Percentiles rank a stretch among this genome's conserved stretches.
phyloP scores from a whole-genome alignment of 768 basidiomycete species.

The Boletus huronensis region DNA sequence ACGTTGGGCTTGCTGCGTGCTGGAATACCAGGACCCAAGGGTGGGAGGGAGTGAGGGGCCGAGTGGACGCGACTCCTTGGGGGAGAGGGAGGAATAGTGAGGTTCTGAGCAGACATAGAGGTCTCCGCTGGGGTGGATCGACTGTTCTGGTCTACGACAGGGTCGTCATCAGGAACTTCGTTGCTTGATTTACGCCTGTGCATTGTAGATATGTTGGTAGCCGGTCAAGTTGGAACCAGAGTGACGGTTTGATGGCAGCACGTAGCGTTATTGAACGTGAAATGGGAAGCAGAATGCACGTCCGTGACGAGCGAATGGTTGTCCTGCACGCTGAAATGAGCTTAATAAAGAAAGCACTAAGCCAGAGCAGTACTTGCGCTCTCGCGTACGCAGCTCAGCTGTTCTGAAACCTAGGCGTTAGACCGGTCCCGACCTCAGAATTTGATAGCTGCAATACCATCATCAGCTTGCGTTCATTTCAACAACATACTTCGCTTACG shows the following conservation, averaged over 20 bases:
- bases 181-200: conserved; percentile 47
- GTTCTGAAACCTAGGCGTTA: conserved; percentile 2
- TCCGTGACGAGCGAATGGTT: background rate
- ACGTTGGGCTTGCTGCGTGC: conserved; percentile 15
- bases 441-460: conserved; percentile 6
- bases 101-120: conserved; percentile 4
- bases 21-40: conserved; percentile 22
- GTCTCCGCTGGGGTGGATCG: background rate
- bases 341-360: background rate
- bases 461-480: conserved; percentile 6
- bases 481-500: background rate
- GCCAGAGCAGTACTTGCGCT: conserved; percentile 2
- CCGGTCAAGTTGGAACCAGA: background rate
- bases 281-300: background rate
- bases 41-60: conserved; percentile 18
- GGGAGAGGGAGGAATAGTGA: conserved; percentile 16
- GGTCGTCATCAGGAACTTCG: conserved; percentile 34
- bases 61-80: conserved; percentile 28
- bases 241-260: background rate
- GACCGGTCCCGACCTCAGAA: conserved; percentile 4
- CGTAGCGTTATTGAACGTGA: background rate
- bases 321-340: conserved; percentile 8
- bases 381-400: background rate
- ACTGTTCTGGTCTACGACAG: conserved; percentile 8
- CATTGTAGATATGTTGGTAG: conserved; percentile 15